Evolutionary conservation across 345 rosid genomes (phyloP).

Genomic region (Arabidopsis suecica): DNA sequence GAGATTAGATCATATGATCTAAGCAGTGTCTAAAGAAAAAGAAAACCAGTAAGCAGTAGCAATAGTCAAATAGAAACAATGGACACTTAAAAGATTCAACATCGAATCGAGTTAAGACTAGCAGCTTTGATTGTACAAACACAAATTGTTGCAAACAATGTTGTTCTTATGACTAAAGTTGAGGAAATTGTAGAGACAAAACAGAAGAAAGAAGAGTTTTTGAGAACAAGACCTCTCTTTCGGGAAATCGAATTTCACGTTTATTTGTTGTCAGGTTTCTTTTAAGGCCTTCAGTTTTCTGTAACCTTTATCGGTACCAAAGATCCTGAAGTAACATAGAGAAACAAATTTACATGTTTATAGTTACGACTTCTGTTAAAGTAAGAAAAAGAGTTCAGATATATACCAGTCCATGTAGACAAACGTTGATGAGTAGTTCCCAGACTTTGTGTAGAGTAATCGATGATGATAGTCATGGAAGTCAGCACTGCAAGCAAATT

Average conservation of each 20-base stretch:
- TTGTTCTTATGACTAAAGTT: constrained; percentile 25
- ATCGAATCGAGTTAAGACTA: constrained; percentile 12
- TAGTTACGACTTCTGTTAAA: neutral
- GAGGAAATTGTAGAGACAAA: neutral
- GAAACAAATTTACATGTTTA: neutral
- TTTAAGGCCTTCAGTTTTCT: constrained; percentile 81
- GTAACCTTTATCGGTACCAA: constrained; percentile 93
- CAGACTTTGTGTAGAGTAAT: constrained; percentile 91
- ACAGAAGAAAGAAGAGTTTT: constrained; percentile 31
- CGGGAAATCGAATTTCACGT: constrained; percentile 30
- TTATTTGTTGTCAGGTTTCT: constrained; percentile 52
- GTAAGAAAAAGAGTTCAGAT: constrained; percentile 18
- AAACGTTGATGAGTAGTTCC: constrained; percentile 95
- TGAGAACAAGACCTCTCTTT: constrained; percentile 43
- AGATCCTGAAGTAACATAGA: constrained; percentile 63
- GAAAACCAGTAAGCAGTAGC: neutral
- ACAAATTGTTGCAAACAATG: constrained; percentile 22
- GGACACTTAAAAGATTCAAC: neutral
- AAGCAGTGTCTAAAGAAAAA: neutral
- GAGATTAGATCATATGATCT: neutral
- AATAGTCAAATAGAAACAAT: neutral
- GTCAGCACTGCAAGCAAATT: constrained; percentile 71
- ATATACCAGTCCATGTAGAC: constrained; percentile 96
- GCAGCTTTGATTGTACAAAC: constrained; percentile 16
- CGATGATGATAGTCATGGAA: constrained; percentile 99